Conservation (phyloP, 352 stramenopile genomes). For the Phytophthora tentaculata region DNA sequence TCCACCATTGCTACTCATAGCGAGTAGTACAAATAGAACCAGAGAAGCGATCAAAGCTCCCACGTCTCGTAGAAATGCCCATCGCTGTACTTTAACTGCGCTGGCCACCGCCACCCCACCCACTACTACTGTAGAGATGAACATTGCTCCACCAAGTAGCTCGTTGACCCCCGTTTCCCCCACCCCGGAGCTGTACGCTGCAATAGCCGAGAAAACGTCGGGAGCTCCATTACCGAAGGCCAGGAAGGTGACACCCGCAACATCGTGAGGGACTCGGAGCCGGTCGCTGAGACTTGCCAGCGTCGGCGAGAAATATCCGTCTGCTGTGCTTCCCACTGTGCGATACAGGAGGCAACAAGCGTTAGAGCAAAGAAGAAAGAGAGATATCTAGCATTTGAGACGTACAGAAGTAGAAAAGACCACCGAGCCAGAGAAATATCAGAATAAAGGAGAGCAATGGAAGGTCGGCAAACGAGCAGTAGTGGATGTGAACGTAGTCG, state of each 20-base stretch:
- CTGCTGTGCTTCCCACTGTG: slow-evolving; percentile 95
- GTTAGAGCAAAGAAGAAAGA: slow-evolving; percentile 5
- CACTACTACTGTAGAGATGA: slow-evolving; percentile 94
- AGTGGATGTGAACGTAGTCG: slow-evolving; percentile 86
- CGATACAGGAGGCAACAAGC: slow-evolving; percentile 16
- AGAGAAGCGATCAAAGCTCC: slow-evolving; percentile 57
- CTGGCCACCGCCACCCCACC: slow-evolving; percentile 86
- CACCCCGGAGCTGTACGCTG: slow-evolving; percentile 80
- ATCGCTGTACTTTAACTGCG: slow-evolving; percentile 63
- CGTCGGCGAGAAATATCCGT: slow-evolving; percentile 97
- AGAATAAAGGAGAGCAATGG: slow-evolving; percentile 58
- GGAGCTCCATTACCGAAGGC: slow-evolving; percentile 98
- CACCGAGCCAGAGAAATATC: slow-evolving; percentile 70
- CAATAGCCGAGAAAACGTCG: slow-evolving; percentile 95
- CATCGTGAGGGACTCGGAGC: slow-evolving; percentile 87
- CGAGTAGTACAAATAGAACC: slow-evolving; percentile 51
- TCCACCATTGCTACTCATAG: slow-evolving; percentile 20
- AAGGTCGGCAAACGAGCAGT: slow-evolving; percentile 56
- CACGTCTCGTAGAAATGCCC: slow-evolving; percentile 72
- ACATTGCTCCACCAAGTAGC: slow-evolving; percentile 91
- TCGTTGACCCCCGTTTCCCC: slow-evolving; percentile 90
- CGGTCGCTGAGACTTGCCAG: slow-evolving; percentile 95
- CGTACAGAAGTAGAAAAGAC: slow-evolving; percentile 87
- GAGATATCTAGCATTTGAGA: background rate
- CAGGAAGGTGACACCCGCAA: slow-evolving; percentile 97